These are phyloP conservation scores for Mesotaenium endlicherianum DNA, from an alignment of 139 green algal genomes.

Conservation along the genomic window DNA sequence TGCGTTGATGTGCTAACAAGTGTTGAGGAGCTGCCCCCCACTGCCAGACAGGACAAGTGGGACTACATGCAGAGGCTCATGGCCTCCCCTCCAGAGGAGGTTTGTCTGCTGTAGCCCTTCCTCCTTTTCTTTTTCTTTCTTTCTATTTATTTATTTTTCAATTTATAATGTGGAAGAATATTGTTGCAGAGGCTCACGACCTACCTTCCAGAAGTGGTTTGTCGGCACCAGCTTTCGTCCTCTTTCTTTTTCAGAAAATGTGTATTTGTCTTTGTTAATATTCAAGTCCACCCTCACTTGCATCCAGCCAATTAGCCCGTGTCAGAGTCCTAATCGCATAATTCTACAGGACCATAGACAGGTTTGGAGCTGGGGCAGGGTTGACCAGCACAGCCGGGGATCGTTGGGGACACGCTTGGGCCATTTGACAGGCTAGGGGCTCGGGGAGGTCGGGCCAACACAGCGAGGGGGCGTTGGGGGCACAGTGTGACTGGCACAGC, in stretches of 20 bases:
- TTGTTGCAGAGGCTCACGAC: not conserved
- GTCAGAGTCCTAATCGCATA: not conserved
- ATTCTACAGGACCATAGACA: not conserved
- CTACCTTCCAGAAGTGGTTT: not conserved
- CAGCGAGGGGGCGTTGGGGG: no score
- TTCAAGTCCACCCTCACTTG: no score
- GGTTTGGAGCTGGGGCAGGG: no score
- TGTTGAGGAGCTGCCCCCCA: not conserved
- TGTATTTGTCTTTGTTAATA: not conserved
- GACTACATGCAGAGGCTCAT: conserved; percentile 9
- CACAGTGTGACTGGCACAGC: no score
- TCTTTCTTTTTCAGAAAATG: not conserved
- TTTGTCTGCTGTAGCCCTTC: not conserved
- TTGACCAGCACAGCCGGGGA: no score
- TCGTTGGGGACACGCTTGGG: no score
- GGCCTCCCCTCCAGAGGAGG: conserved; percentile 12
- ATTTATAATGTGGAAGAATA: not conserved
- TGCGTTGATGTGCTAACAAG: not conserved
- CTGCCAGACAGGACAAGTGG: not conserved
- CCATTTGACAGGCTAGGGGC: no score
- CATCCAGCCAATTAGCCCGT: no score
- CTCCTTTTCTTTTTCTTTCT: not conserved
- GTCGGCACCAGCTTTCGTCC: not conserved
- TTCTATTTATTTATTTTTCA: not conserved
- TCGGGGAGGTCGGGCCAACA: no score